phyloP scores from a whole-genome alignment of 192 early-diverging fungal genomes.

The Linnemannia zychae region DNA sequence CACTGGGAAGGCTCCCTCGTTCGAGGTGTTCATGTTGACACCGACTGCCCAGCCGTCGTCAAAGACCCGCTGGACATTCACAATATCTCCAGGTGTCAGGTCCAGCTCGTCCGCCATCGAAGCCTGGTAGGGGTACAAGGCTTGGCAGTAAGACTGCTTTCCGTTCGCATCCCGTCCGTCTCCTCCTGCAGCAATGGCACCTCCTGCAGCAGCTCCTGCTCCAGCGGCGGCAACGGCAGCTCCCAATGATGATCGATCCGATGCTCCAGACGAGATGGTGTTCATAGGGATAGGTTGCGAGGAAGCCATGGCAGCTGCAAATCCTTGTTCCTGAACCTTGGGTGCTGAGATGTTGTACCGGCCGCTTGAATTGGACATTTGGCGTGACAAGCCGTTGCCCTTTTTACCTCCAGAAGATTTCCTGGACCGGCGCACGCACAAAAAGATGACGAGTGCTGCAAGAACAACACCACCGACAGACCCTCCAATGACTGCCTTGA shows the following conservation, averaged over 20 bases:
- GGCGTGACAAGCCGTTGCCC: constrained; percentile 17
- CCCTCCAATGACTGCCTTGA: constrained; percentile 40
- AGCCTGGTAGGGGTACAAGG: constrained; percentile 71
- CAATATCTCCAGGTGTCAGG: constrained; percentile 77
- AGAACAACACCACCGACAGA: constrained; percentile 30
- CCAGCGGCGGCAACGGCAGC: background rate
- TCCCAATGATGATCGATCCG: background rate
- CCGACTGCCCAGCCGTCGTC: constrained; percentile 95
- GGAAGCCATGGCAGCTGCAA: constrained; percentile 9
- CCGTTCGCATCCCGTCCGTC: constrained; percentile 16
- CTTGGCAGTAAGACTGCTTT: constrained; percentile 52
- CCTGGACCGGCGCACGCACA: constrained; percentile 30
- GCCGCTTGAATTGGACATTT: constrained; percentile 42
- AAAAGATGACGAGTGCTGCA: background rate
- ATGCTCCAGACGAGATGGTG: constrained; percentile 15
- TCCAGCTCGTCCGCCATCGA: constrained; percentile 83
- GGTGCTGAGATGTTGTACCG: constrained; percentile 49
- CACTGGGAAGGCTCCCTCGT: constrained; percentile 87
- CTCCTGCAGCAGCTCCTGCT: constrained; percentile 11
- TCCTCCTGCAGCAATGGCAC: constrained; percentile 9
- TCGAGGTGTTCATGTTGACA: constrained; percentile 76
- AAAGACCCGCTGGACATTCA: constrained; percentile 78
- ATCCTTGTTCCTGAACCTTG: constrained; percentile 48
- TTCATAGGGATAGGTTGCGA: constrained; percentile 44
- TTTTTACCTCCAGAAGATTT: background rate